Evolutionary conservation across 257 asterid genomes (phyloP).

Genomic region (Nicotiana tabacum): DNA sequence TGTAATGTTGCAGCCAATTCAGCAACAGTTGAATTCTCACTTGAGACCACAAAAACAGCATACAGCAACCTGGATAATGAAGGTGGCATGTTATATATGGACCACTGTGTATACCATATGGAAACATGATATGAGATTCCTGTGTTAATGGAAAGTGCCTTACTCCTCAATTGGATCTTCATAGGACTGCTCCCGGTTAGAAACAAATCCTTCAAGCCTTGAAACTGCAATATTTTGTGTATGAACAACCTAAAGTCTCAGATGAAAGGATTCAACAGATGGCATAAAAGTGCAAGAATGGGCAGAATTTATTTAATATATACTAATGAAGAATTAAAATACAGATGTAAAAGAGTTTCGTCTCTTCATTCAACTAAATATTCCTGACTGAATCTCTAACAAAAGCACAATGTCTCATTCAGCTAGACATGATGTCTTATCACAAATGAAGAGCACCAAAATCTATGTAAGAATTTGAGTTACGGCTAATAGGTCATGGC

Average conservation of each 20-base stretch:
- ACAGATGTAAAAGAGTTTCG: background rate
- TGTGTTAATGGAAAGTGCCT: conserved; percentile 25
- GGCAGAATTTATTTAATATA: background rate
- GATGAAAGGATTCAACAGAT: conserved; percentile 2
- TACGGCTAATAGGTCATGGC: background rate
- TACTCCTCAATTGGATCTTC: conserved; percentile 99
- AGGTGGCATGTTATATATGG: conserved; percentile 24
- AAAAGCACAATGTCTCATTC: background rate
- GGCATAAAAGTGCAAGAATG: background rate
- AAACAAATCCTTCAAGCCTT: conserved; percentile 99
- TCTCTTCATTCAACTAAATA: background rate
- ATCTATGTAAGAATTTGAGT: background rate
- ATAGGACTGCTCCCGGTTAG: conserved; percentile 96
- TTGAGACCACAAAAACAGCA: conserved; percentile 98
- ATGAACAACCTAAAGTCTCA: conserved; percentile 22
- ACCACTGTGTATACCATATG: conserved; percentile 11
- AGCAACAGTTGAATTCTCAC: conserved; percentile 95
- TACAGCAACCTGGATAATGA: conserved; percentile 79
- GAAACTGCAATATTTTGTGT: conserved; percentile 67
- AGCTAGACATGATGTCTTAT: background rate
- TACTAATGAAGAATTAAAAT: background rate
- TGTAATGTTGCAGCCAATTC: conserved; percentile 91
- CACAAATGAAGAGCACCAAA: background rate
- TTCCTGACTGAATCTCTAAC: background rate
- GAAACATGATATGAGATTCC: conserved; percentile 19